Evolutionary conservation across 805 yeast species (phyloP), one percentile per base, ranked within the genome.

Genomic region (Saturnispora gosingensis): DNA sequence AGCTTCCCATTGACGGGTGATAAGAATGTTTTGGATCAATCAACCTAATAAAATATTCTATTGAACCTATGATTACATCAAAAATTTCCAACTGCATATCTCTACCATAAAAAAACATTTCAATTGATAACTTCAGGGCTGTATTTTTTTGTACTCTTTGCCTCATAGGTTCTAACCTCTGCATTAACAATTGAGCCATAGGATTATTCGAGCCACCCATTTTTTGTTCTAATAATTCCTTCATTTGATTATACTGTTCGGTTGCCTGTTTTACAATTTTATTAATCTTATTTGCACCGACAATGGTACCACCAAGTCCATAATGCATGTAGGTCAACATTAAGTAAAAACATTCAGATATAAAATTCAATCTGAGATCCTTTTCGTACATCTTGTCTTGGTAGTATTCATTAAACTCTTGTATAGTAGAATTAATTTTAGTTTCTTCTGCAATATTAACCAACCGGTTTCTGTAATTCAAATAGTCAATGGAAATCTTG

Each of bases 311-410:
- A 24, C 95, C 95, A 42, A 88, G 71, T 43, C 98, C 99, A 68
- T 85, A 93, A 58, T 91, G 90, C 46, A 88, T 67, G 64, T 84
- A 89, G 0, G 95, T 81, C 48, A 85, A 72, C 5, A 90, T 80
- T 51, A 93, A 65, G 61, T 76, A 93, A 66, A 89, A 93, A 60
- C 95, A 84, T 58, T 91, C 93, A 8, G 96, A 82, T n/a, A 93
- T 88, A 64, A 93, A 93, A 61, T 93, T 91, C 36, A 66, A 46
- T 28, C 75, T 64, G 11, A 28, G 18, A 9, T 52, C 53, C 3
- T 30, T 38, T 54, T 66, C 63, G n/a, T 66, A 62, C 11, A 71
- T 64, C 40, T 68, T 69, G 36, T 68, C 64, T 5, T 73, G 67
- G 60, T 77, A 79, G 59, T 77, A 80, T 47, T 77, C 80, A 46